Percentiles rank a stretch among this genome's conserved stretches.
Conservation (phyloP, 2,329 filamentous ascomycete genomes). For the Lachnellula subtilissima region DNA sequence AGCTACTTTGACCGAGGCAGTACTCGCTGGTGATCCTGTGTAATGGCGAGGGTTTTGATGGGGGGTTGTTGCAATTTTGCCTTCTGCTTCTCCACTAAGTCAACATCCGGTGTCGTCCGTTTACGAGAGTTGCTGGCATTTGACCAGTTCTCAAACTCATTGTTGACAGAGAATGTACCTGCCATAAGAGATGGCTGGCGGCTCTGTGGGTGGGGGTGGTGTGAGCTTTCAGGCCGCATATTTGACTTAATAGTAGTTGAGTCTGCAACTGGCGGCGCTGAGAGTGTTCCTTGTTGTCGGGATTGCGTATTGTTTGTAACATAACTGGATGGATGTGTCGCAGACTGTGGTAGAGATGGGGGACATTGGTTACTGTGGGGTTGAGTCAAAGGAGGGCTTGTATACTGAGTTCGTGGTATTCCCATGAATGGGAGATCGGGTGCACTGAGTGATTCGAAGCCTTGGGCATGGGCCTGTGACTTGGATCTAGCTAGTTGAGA, state of each 20-base stretch:
- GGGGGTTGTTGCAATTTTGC: neutral
- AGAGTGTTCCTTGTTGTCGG: no score
- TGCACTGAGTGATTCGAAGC: neutral
- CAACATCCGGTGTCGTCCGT: neutral
- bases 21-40: neutral
- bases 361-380: neutral
- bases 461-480: neutral
- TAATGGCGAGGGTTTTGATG: neutral
- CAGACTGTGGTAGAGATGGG: no score
- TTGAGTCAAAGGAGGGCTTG: neutral
- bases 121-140: neutral
- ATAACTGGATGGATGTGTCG: no score
- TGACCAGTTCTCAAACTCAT: neutral
- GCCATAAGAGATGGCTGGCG: no score
- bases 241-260: neutral
- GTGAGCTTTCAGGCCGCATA: neutral
- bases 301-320: no score
- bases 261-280: neutral
- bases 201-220: neutral
- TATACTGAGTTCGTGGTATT: neutral
- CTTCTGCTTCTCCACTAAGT: neutral
- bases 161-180: neutral
- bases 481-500: neutral
- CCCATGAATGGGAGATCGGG: neutral
- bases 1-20: neutral